These are phyloP conservation scores for sunflower (Helianthus annuus) DNA, from an alignment of 129 eudicot genomes.

Conservation along the genomic window HanXRQr2.0-SUNRISE NC_035436.2:175687159-175687658, in stretches of 20 bases:
- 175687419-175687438: slow-evolving; percentile 21
- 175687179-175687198: slow-evolving; percentile 3
- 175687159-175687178: neutral
- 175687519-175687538: slow-evolving; percentile 69
- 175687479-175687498: slow-evolving; percentile 49
- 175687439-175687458: slow-evolving; percentile 30
- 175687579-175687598: no score
- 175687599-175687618: no score
- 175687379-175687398: slow-evolving; percentile 10
- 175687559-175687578: neutral
- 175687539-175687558: slow-evolving; percentile 47
- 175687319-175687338: slow-evolving; percentile 1
- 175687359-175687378: slow-evolving; percentile 17
- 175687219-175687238: slow-evolving; percentile 43
- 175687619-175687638: no score
- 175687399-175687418: slow-evolving; percentile 11
- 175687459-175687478: neutral
- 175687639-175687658: no score
- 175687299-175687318: slow-evolving; percentile 28
- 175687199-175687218: slow-evolving; percentile 4
- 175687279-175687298: slow-evolving; percentile 21
- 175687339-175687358: slow-evolving; percentile 18
- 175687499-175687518: slow-evolving; percentile 56
- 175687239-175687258: slow-evolving; percentile 5
- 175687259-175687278: slow-evolving; percentile 34